These are phyloP conservation scores for Vitis labrusca DNA, from an alignment of 164 flowering plant species.

Conservation along the genomic window DNA sequence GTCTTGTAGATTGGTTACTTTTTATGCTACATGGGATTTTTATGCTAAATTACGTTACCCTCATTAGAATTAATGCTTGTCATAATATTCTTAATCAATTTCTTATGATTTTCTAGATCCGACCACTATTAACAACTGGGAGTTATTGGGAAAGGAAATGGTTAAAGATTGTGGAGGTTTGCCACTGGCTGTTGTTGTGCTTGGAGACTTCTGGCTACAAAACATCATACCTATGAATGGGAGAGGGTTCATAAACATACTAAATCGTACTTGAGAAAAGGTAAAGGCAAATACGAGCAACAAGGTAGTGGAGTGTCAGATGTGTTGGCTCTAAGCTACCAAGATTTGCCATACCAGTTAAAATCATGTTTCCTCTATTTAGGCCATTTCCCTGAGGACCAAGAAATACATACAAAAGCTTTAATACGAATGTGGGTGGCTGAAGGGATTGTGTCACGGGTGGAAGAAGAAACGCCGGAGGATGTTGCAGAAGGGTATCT, in stretches of 20 bases:
- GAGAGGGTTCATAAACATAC: constrained; percentile 10
- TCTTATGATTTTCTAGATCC: no score
- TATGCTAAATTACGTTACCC: accelerated
- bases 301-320: not conserved
- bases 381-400: constrained; percentile 26
- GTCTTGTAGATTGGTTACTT: no score
- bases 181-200: constrained; percentile 31
- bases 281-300: not conserved
- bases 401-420: constrained; percentile 5
- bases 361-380: constrained; percentile 40
- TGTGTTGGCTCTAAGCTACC: constrained; percentile 28
- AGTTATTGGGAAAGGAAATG: constrained; percentile 22
- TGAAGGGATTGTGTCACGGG: constrained; percentile 24
- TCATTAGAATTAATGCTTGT: no score
- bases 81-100: no score
- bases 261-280: constrained; percentile 7
- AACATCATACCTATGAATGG: constrained; percentile 22
- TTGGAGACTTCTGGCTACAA: constrained; percentile 31
- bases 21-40: no score
- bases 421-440: constrained; percentile 31
- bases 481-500: no score
- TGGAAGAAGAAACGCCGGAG: not conserved
- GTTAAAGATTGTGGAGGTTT: constrained; percentile 22
- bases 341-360: constrained; percentile 26
- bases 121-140: not conserved